Percentiles rank a stretch among this genome's conserved stretches.
These are phyloP conservation scores for Arctostaphylos glauca DNA, from an alignment of 148 eudicot genomes.

Conservation along the genomic window DNA sequence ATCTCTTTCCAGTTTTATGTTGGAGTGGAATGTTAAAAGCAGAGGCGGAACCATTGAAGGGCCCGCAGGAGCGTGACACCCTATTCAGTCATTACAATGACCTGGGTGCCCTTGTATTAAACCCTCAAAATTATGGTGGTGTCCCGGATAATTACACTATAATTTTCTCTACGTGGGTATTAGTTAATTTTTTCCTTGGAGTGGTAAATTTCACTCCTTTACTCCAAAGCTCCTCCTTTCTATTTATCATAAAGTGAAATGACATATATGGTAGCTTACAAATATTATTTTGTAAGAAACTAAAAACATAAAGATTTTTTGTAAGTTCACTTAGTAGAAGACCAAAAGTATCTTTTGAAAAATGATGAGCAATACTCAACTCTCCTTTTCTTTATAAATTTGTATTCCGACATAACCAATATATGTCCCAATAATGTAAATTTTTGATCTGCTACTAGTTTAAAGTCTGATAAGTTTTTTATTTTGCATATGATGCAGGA, in stretches of 20 bases:
- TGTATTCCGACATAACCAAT: not conserved
- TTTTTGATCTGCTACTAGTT: not conserved
- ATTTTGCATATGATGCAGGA: not conserved
- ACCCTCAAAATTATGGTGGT: not conserved
- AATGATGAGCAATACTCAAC: not conserved
- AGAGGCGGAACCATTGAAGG: not conserved
- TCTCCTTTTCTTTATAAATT: not conserved
- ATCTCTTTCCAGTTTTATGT: not conserved
- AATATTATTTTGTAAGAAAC: not conserved
- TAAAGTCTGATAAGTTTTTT: not conserved
- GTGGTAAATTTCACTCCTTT: not conserved
- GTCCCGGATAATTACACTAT: not conserved
- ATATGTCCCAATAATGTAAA: not conserved
- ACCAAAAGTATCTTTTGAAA: not conserved
- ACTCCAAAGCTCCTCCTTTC: not conserved
- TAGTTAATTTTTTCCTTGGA: not conserved
- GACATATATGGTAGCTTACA: not conserved
- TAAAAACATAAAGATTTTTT: not conserved
- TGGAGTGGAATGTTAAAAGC: not conserved
- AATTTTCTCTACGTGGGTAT: not conserved
- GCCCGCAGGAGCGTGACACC: not conserved
- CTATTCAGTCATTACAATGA: not conserved
- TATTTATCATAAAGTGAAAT: not conserved
- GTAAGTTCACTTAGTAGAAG: not conserved
- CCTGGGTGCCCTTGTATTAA: not conserved